Base-by-base conservation (phyloP, 148 eudicot genomes). In the Simmondsia chinensis region DNA sequence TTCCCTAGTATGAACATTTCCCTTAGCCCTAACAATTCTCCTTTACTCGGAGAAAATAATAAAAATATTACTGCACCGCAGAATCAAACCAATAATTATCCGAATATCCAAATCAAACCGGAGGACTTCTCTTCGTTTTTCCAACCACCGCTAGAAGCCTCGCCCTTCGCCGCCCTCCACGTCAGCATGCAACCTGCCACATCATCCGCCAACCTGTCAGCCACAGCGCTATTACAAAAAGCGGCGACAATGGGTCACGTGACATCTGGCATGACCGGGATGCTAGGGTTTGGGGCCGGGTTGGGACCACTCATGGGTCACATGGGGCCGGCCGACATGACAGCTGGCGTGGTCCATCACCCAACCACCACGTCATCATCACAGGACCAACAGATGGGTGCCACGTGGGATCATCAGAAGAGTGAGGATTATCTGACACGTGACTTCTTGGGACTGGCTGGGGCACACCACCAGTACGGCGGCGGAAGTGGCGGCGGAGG, bases 171-270 rank as follows among this genome's bases (percentile, higher is more conserved):
- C 11, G 12, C 67, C 1, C 50, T 46, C 50, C 39, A 21, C 15
- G 30, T 14, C 23, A 45, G 43, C 52, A 12, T 25, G 20, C 13
- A 7, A 33, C 38, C 48, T 33, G 13, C 61, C 54, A 39, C 52
- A 37, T 40, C 76, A 6, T 13, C 48, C 13, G 60, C 50, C 26
- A 63, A 76, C 56, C 66, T 78, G 46, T 81, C 91, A 0, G 87
- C 96, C 64, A 83, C 97, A 14, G 82, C 87, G n/a, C 77, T 83
- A 43, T 79, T 88, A 14, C 94, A 88, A 32, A 88, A 77, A 66
- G 94, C 94, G 0, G 74, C 83, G 24, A 54, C 72, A 0, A 24
- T 74, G 6, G 83, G 85, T 12, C 57, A 71, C 13, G 26, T 54
- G 1, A 29, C 48, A 16, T 11, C 20, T 21, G 17, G 25, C 53